Conservation (phyloP, 2,329 filamentous ascomycete genomes). For the Ilyonectria destructans region DNA sequence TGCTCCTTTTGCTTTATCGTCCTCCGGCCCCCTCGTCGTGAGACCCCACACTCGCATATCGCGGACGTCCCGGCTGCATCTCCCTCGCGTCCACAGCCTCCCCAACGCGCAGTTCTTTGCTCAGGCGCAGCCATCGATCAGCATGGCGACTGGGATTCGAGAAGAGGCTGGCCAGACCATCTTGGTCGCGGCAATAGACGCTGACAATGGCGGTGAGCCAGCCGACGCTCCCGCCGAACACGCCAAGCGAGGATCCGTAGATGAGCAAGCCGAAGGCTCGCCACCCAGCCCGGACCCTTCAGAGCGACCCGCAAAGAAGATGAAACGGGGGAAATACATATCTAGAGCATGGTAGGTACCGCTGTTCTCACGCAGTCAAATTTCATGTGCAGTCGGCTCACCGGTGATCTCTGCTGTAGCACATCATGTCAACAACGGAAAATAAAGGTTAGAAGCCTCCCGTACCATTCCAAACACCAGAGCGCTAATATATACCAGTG, state of each 20-base stretch:
- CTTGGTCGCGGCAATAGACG: not conserved
- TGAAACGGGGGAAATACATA: constrained; percentile 42
- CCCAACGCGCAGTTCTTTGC: not conserved
- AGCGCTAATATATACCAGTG: constrained; percentile 19
- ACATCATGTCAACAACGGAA: constrained; percentile 42
- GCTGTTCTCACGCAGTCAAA: not conserved
- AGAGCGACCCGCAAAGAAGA: constrained; percentile 33
- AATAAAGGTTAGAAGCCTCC: constrained; percentile 32
- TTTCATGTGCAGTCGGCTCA: not conserved
- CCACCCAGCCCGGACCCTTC: not conserved
- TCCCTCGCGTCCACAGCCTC: not conserved
- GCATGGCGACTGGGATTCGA: not conserved
- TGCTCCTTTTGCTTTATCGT: not conserved
- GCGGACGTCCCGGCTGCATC: not conserved
- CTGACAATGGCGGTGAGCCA: not conserved
- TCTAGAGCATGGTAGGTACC: constrained; percentile 37
- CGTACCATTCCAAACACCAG: too few species aligned
- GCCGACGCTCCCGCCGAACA: not conserved
- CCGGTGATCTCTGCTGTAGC: too few species aligned
- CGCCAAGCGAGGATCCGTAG: not conserved
- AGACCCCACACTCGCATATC: not conserved
- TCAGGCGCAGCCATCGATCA: not conserved
- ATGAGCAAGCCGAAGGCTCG: not conserved
- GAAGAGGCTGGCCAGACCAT: not conserved
- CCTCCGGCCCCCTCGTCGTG: not conserved